phyloP scores from a whole-genome alignment of 495 filamentous ascomycete genomes.

The Penicillium daleae region DNA sequence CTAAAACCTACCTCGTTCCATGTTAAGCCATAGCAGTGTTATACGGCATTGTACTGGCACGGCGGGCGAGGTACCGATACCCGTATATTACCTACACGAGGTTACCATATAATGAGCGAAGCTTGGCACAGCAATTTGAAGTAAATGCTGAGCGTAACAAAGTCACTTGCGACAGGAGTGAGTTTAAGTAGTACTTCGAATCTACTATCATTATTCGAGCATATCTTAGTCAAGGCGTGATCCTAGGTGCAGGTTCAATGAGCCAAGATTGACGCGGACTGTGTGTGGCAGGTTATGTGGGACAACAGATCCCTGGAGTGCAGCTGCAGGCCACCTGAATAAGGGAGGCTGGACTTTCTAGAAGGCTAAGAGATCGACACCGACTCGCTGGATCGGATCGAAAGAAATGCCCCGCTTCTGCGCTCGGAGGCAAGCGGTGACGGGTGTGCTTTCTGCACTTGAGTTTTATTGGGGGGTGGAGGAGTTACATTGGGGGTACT shows the following conservation, averaged over 20 bases:
- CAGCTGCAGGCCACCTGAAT: not conserved
- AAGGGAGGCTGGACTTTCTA: not conserved
- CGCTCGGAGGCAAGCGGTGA: constrained; percentile 1
- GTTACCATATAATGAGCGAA: too few relatives aligned
- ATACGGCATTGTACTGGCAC: too few relatives aligned
- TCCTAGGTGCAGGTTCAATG: not conserved
- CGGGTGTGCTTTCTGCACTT: not conserved
- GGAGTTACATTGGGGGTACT: constrained; percentile 2
- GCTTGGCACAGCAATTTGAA: too few relatives aligned
- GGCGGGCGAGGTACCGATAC: too few relatives aligned
- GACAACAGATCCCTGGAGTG: not conserved
- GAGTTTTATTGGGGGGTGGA: not conserved
- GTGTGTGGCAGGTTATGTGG: not conserved
- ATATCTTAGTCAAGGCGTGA: not conserved
- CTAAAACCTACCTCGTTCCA: too few relatives aligned
- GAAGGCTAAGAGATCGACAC: constrained; percentile 1
- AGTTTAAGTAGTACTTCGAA: not conserved
- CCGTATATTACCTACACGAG: too few relatives aligned
- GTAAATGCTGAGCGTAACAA: too few relatives aligned
- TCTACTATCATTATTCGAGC: not conserved
- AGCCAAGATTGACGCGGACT: not conserved
- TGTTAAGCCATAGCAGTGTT: too few relatives aligned
- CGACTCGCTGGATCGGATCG: constrained; percentile 5
- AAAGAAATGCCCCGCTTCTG: constrained; percentile 7
- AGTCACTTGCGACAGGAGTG: too few relatives aligned